These are phyloP conservation scores for Talaromyces funiculosus DNA, from an alignment of 2,329 filamentous ascomycete genomes.

Conservation along the genomic window DNA sequence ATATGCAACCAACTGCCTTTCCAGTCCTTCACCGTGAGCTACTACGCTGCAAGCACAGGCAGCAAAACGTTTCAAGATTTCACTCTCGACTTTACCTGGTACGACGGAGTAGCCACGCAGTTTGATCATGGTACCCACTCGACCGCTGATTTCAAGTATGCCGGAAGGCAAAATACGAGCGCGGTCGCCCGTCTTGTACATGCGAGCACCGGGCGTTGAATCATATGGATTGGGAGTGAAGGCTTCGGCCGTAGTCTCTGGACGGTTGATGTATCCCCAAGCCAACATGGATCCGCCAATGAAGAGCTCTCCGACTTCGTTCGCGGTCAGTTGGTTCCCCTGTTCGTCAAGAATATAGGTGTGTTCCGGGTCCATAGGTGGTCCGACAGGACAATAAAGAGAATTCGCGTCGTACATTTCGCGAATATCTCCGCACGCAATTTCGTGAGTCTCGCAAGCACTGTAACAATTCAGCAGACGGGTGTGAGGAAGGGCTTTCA, in stretches of 20 bases:
- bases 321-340: slow-evolving; percentile 57
- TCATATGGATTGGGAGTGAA: slow-evolving; percentile 65
- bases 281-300: slow-evolving; percentile 69
- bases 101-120: slow-evolving; percentile 73
- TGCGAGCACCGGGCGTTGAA: slow-evolving; percentile 54
- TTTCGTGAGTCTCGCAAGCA: slow-evolving; percentile 75
- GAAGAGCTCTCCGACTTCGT: slow-evolving; percentile 65
- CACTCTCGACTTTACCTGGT: slow-evolving; percentile 68
- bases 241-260: slow-evolving; percentile 67
- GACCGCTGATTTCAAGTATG: slow-evolving; percentile 67
- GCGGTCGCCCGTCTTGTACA: slow-evolving; percentile 70
- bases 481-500: slow-evolving; percentile 62
- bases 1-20: slow-evolving; percentile 71
- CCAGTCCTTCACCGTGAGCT: slow-evolving; percentile 69
- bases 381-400: slow-evolving; percentile 68
- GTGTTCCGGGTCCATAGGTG: slow-evolving; percentile 60
- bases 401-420: slow-evolving; percentile 61
- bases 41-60: slow-evolving; percentile 67
- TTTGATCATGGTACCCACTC: slow-evolving; percentile 76
- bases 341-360: slow-evolving; percentile 68
- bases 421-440: slow-evolving; percentile 69
- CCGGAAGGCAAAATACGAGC: slow-evolving; percentile 63
- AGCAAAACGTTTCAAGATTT: slow-evolving; percentile 63
- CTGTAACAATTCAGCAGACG: slow-evolving; percentile 75
- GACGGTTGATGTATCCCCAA: slow-evolving; percentile 72